Conservation (phyloP, 1,284 basidiomycete genomes). For the Rhodofomes roseus region DNA sequence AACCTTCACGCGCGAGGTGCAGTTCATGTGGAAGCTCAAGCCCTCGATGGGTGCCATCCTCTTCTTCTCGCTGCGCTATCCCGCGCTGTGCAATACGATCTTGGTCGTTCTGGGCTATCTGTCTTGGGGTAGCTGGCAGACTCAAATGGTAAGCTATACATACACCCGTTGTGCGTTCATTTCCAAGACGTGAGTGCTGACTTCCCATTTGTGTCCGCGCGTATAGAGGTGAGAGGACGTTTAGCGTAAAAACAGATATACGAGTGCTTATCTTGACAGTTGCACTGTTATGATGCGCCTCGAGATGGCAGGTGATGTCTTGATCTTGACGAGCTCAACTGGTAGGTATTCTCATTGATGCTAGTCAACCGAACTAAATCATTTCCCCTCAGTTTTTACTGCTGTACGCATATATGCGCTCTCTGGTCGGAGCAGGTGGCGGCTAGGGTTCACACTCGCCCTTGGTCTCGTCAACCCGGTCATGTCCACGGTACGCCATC, state of each 20-base stretch:
- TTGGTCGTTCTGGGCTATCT: background rate
- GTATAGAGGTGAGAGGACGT: background rate
- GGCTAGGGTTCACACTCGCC: background rate
- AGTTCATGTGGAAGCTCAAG: background rate
- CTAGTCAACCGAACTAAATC: background rate
- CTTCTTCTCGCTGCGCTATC: background rate
- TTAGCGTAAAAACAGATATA: background rate
- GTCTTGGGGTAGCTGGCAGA: background rate
- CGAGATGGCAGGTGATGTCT: background rate
- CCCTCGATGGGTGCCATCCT: background rate
- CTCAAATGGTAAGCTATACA: background rate
- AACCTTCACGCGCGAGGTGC: background rate
- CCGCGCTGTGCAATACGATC: background rate
- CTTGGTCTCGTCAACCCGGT: background rate
- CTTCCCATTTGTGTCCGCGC: background rate
- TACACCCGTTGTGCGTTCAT: too few species aligned
- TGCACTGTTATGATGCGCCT: slow-evolving; percentile 1
- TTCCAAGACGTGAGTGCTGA: background rate
- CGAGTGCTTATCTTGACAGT: background rate
- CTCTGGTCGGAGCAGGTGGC: background rate
- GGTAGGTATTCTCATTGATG: background rate
- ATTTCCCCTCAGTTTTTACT: background rate
- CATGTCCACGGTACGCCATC: background rate
- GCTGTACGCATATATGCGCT: background rate
- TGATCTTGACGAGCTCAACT: background rate